Evolutionary conservation across 2,329 filamentous ascomycete genomes (phyloP).

Genomic region (Paraphaeosphaeria minitans): DNA sequence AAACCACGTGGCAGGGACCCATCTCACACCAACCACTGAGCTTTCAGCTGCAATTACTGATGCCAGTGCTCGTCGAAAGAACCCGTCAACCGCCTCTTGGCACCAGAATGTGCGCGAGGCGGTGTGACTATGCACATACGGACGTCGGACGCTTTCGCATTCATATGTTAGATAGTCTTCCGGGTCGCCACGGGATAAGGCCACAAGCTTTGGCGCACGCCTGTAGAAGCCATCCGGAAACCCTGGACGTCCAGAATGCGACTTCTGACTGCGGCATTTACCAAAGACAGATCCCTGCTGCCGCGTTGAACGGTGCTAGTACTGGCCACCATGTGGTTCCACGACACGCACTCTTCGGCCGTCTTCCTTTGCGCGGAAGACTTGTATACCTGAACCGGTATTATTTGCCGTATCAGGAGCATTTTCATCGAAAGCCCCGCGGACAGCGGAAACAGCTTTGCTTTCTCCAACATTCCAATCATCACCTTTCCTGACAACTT

Average conservation of each 20-base stretch:
- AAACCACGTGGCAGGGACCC: conserved; percentile 16
- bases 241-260: neutral
- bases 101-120: conserved; percentile 12
- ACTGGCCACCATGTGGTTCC: conserved; percentile 22
- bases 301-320: conserved; percentile 9
- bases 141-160: conserved; percentile 11
- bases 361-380: conserved; percentile 26
- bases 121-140: conserved; percentile 35
- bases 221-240: neutral
- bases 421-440: conserved; percentile 37
- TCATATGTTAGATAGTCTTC: conserved; percentile 4
- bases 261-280: conserved; percentile 16
- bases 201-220: neutral
- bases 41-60: conserved; percentile 16
- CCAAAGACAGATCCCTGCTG: conserved; percentile 12
- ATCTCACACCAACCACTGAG: conserved; percentile 19
- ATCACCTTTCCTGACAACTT: conserved; percentile 46
- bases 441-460: conserved; percentile 49
- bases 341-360: conserved; percentile 40
- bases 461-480: conserved; percentile 51
- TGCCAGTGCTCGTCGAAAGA: conserved; percentile 13
- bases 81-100: conserved; percentile 11
- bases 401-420: conserved; percentile 21
- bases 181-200: conserved; percentile 14
- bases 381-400: conserved; percentile 16